Percentiles rank a stretch among this genome's conserved stretches.
These are phyloP conservation scores for Cylindrotheca closterium DNA, from an alignment of 108 stramenopile genomes.

Conservation along the genomic window DNA sequence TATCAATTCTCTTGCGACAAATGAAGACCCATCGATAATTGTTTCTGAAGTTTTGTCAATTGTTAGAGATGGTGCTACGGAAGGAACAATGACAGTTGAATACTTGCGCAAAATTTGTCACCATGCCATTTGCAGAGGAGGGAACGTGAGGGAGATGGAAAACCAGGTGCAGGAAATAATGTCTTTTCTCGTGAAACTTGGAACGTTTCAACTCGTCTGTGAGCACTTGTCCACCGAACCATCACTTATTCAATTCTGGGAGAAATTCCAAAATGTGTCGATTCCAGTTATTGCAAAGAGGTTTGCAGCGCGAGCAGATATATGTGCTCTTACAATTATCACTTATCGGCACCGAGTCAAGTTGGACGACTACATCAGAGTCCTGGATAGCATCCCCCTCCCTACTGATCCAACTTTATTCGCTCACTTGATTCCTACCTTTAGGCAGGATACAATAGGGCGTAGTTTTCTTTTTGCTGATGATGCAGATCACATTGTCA, in stretches of 20 bases:
- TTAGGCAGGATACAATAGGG: not conserved
- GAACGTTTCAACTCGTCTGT: constrained; percentile 55
- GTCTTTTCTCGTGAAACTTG: constrained; percentile 32
- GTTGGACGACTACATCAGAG: constrained; percentile 24
- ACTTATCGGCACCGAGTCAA: constrained; percentile 48
- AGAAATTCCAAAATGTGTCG: constrained; percentile 31
- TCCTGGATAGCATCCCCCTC: constrained; percentile 51
- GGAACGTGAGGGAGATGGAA: not conserved
- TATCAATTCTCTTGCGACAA: constrained; percentile 18
- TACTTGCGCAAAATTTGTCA: constrained; percentile 25
- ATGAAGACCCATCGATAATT: constrained; percentile 70
- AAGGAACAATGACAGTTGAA: constrained; percentile 13
- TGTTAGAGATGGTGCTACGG: not conserved
- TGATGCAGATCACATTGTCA: constrained; percentile 1
- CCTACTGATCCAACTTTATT: constrained; percentile 40
- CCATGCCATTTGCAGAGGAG: constrained; percentile 13
- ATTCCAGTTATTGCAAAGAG: constrained; percentile 38
- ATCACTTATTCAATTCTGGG: constrained; percentile 31
- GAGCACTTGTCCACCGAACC: constrained; percentile 24
- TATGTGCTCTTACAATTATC: constrained; percentile 47
- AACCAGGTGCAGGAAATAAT: constrained; percentile 18
- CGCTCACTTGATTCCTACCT: constrained; percentile 56
- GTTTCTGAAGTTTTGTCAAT: constrained; percentile 31
- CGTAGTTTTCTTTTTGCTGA: constrained; percentile 19
- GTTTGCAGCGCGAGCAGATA: constrained; percentile 57